Conservation (phyloP, 2,329 filamentous ascomycete genomes). For the Sporothrix brasiliensis region DNA sequence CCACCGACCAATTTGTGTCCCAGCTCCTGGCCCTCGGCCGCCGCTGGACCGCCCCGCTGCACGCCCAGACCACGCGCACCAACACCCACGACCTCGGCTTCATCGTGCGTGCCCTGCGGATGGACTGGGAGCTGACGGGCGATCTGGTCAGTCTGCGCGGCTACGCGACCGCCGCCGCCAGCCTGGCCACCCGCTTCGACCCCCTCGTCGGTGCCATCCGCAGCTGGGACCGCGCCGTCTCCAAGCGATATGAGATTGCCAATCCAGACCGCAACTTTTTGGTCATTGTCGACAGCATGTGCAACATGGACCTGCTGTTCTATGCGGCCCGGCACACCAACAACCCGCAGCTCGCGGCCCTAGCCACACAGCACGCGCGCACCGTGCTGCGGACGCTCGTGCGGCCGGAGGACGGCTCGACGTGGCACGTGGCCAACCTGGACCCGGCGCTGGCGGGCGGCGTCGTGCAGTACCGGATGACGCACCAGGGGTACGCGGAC, state of each 20-base stretch:
- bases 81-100: slow-evolving; percentile 60
- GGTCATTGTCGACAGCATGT: slow-evolving; percentile 51
- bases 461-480: slow-evolving; percentile 49
- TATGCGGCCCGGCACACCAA: slow-evolving; percentile 43
- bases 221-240: slow-evolving; percentile 50
- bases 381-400: slow-evolving; percentile 48
- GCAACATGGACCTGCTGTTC: slow-evolving; percentile 46
- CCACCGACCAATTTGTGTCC: slow-evolving; percentile 31
- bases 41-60: slow-evolving; percentile 44
- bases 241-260: slow-evolving; percentile 42
- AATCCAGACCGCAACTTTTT: slow-evolving; percentile 44
- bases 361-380: slow-evolving; percentile 47
- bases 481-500: slow-evolving; percentile 52
- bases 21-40: slow-evolving; percentile 38
- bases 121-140: slow-evolving; percentile 30
- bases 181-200: slow-evolving; percentile 50
- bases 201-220: slow-evolving; percentile 50
- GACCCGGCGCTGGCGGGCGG: slow-evolving; percentile 47
- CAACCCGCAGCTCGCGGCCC: slow-evolving; percentile 38
- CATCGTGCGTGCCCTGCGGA: slow-evolving; percentile 42
- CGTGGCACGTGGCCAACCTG: slow-evolving; percentile 54
- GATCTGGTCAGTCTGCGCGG: not conserved
- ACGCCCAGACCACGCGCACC: slow-evolving; percentile 47
- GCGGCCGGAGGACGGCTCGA: slow-evolving; percentile 46
- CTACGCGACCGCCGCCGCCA: slow-evolving; percentile 45